Evolutionary conservation across 1,284 basidiomycete species (phyloP).

Genomic region (Cryptococcus deneoformans): DNA sequence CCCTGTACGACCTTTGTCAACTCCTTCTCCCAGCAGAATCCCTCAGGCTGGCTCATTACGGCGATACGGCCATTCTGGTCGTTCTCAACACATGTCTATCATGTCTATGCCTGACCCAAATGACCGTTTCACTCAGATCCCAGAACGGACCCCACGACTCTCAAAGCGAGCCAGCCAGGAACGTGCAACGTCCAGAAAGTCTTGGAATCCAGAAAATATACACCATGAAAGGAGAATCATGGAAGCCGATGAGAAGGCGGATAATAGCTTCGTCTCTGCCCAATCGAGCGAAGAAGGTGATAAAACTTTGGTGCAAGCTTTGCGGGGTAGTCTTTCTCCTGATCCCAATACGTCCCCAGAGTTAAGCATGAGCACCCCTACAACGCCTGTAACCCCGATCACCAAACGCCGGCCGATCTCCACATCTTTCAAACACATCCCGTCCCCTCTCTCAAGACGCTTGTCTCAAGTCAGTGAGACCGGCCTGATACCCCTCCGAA

Average conservation of each 20-base stretch:
- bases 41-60: too few relatives aligned
- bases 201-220: constrained; percentile 4
- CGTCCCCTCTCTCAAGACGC: constrained; percentile 11
- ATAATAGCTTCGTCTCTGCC: constrained; percentile 3
- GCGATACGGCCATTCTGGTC: background rate
- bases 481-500: constrained; percentile 10
- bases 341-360: background rate
- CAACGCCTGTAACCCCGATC: constrained; percentile 3
- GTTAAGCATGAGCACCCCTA: background rate
- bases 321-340: background rate
- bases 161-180: constrained; percentile 25
- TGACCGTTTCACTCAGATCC: constrained; percentile 41
- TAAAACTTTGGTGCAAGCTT: background rate
- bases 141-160: constrained; percentile 29
- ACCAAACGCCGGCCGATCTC: constrained; percentile 1
- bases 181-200: constrained; percentile 1
- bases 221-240: constrained; percentile 26
- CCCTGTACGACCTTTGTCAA: background rate
- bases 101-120: constrained; percentile 11
- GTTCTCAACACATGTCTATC: constrained; percentile 4
- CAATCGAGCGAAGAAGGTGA: constrained; percentile 7
- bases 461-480: background rate
- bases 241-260: constrained; percentile 9
- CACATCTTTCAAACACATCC: constrained; percentile 10
- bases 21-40: background rate